Conservation (phyloP, 1,284 basidiomycete species). For the Leccinum griseonigrum region DNA sequence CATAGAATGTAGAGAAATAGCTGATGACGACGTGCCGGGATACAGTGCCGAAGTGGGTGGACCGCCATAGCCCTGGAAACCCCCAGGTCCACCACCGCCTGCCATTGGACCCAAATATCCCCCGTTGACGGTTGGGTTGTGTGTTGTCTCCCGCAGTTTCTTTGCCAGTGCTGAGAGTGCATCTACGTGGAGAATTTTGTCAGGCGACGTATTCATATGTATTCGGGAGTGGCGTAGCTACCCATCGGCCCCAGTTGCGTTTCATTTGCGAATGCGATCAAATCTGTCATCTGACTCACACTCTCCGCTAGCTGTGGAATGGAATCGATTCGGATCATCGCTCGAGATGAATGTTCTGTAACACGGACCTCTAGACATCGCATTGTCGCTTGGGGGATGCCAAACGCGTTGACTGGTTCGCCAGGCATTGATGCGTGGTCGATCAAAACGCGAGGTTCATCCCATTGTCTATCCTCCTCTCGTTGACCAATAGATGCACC, state of each 20-base stretch:
- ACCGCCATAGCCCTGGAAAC: conserved; percentile 23
- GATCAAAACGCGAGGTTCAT: conserved; percentile 57
- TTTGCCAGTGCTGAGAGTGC: conserved; percentile 34
- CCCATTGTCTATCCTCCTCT: conserved; percentile 57
- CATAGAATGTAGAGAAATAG: conserved; percentile 32
- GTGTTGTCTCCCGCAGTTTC: conserved; percentile 29
- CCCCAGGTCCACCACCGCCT: conserved; percentile 20
- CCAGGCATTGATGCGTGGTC: conserved; percentile 63
- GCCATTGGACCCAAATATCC: conserved; percentile 20
- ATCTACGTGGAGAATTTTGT: conserved; percentile 29
- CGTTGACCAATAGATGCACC: conserved; percentile 23
- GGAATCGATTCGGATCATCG: conserved; percentile 5
- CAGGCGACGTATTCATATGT: conserved; percentile 27
- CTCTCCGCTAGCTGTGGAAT: conserved; percentile 64
- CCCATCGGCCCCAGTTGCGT: conserved; percentile 58
- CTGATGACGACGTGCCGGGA: conserved; percentile 43
- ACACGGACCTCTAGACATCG: conserved; percentile 69
- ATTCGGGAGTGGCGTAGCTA: conserved; percentile 42
- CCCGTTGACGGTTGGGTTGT: conserved; percentile 24
- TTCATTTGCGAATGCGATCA: conserved; percentile 63
- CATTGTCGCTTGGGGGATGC: conserved; percentile 83
- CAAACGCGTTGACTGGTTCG: conserved; percentile 81
- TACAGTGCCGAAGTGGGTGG: conserved; percentile 44
- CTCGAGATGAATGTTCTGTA: background rate
- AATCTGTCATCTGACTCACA: conserved; percentile 70